phyloP scores from a whole-genome alignment of 192 early-diverging fungal genomes.

The Backusella sp. region DNA sequence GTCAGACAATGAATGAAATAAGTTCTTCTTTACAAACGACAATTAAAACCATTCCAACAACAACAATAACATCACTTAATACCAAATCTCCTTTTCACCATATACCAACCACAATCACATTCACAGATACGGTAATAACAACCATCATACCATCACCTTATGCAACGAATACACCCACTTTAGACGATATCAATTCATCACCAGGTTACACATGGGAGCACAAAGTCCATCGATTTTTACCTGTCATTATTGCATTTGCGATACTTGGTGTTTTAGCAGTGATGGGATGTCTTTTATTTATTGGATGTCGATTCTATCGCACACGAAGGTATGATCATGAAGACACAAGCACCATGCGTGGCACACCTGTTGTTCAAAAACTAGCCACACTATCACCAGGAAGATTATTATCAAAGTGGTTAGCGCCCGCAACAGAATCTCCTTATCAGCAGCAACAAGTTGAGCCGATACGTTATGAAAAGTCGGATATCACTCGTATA shows the following conservation, averaged over 20 bases:
- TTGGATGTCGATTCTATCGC: conserved; percentile 4
- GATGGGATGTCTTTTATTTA: background rate
- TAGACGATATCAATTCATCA: background rate
- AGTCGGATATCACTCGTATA: conserved; percentile 11
- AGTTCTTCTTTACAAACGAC: background rate
- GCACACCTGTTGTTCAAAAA: background rate
- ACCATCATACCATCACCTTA: conserved; percentile 3
- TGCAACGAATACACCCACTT: background rate
- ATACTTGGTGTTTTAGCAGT: conserved; percentile 2
- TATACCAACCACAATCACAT: background rate
- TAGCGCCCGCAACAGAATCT: background rate
- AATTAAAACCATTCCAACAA: background rate
- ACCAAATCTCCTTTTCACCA: background rate
- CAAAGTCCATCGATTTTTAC: conserved; percentile 2
- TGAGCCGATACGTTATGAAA: conserved; percentile 16
- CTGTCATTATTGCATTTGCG: conserved; percentile 14
- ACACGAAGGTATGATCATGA: background rate
- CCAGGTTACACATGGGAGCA: conserved; percentile 5
- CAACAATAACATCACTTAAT: background rate
- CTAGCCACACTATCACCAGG: background rate
- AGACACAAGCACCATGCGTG: background rate
- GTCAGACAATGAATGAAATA: background rate
- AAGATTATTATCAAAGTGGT: background rate
- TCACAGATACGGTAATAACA: background rate
- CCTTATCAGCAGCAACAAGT: background rate